Evolutionary conservation across 768 basidiomycete species (phyloP), one percentile per base, ranked within the genome.

Genomic region (Rhodotorula kratochvilovae): DNA sequence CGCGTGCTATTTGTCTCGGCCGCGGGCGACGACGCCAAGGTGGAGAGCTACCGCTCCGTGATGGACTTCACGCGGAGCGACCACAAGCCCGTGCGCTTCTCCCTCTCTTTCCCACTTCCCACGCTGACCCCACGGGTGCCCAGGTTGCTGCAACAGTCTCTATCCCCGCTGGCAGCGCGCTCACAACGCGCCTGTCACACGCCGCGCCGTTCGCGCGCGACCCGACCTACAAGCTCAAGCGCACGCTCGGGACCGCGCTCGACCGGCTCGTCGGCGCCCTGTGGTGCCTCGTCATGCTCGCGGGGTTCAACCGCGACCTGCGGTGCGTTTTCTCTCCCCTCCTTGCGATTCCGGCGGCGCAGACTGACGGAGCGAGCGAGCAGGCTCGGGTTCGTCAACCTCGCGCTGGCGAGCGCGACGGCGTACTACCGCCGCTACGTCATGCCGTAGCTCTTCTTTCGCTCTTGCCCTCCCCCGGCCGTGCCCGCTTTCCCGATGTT

Each of bases 61-160:
- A 90, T 89, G 23, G 87, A 89, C 0, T 91, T 93, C 80, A 90
- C 89, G 23, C 87, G 89, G 7, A 94, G 92, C 19, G 95, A 98
- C 80, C 95, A 98, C 81, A 96, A 96, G 88, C 94, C 94, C 1
- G 85, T 98, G 87, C 42, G 92, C 93, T 21, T 82, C 87, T 11
- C 83, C 92, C n/a, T 62, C 78, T 10, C 36, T 66, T 69, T 61
- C 53, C 78, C 58, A 46, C 76, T 53, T 65, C 87, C 17, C 70
- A 81, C 51, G 81, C 87, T 63, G 80, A 79, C 64, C 84, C 23
- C 25, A 25, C 46, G n/a, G 39, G 35, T 7, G 16, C 7, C 12
- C 53, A 73, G 71, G 71, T 67, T 17, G 58, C 63, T 1, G 68
- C 59, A 2, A n/a, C 61, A 23, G 42, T 78, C 74, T 10, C 66